A percentile compares a stretch with the other conserved stretches of the same genome.
These are phyloP conservation scores for Purpureocillium takamizusanense DNA, from an alignment of 2,329 filamentous ascomycete species.

Conservation along the genomic window DNA sequence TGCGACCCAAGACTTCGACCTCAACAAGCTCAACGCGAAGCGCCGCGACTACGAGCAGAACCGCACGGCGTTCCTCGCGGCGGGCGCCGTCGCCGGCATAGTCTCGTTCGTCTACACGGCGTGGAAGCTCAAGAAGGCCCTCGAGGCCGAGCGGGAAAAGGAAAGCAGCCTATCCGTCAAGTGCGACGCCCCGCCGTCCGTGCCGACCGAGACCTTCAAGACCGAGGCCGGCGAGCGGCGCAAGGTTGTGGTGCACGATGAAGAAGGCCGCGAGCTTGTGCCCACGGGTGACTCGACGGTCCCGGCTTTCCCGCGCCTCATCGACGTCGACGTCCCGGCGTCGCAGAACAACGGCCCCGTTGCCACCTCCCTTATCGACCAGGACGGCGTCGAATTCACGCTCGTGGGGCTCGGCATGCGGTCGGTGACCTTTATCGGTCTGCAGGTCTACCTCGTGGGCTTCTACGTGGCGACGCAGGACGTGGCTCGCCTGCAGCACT, in stretches of 20 bases:
- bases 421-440: conserved; percentile 78
- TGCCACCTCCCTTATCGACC: conserved; percentile 25
- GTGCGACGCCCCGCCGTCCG: conserved; percentile 20
- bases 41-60: conserved; percentile 41
- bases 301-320: conserved; percentile 65
- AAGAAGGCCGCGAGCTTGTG: conserved; percentile 65
- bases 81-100: conserved; percentile 39
- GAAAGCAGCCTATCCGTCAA: conserved; percentile 32
- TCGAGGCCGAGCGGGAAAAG: conserved; percentile 22
- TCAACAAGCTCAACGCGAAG: conserved; percentile 36
- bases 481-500: conserved; percentile 69
- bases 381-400: conserved; percentile 62
- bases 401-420: conserved; percentile 81
- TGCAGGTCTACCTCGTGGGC: conserved; percentile 92
- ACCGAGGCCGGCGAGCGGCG: conserved; percentile 40
- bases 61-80: conserved; percentile 41
- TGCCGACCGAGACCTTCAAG: conserved; percentile 36
- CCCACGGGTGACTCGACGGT: conserved; percentile 76
- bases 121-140: conserved; percentile 38
- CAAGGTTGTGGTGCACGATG: conserved; percentile 54
- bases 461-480: conserved; percentile 83
- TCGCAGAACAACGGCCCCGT: conserved; percentile 21
- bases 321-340: conserved; percentile 46
- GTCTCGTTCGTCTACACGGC: conserved; percentile 42
- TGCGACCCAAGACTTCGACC: conserved; percentile 38